Conservation (phyloP, 306 rosid species). For the Prunus salicina region DNA sequence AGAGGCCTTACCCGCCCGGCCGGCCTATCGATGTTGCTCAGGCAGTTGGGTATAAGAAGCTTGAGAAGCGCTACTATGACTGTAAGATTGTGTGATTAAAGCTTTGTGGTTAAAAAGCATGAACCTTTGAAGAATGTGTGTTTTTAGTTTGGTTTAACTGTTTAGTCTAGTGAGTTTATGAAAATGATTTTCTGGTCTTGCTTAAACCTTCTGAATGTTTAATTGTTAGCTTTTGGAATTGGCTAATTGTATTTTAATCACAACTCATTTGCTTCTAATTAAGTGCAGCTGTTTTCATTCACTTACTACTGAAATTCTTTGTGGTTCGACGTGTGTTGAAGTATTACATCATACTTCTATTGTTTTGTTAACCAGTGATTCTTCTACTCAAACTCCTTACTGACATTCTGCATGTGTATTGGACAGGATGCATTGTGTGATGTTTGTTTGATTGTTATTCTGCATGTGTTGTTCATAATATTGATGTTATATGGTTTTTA, state of each 20-base stretch:
- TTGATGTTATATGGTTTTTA: neutral
- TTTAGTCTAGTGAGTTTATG: neutral
- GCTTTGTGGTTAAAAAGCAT: neutral
- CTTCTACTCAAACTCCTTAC: neutral
- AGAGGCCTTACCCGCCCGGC: constrained; percentile 77
- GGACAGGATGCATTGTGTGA: constrained; percentile 9
- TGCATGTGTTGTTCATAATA: neutral
- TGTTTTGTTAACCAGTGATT: neutral
- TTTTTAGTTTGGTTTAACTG: neutral
- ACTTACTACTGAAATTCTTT: neutral
- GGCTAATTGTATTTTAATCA: neutral
- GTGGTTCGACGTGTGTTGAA: neutral
- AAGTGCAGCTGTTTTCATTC: neutral
- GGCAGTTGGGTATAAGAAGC: constrained; percentile 81
- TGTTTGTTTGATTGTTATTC: neutral
- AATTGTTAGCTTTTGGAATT: neutral
- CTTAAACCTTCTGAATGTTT: no score
- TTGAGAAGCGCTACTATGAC: constrained; percentile 81
- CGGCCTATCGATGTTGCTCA: constrained; percentile 92
- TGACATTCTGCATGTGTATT: neutral
- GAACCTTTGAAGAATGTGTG: constrained; percentile 1
- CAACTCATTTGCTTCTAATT: neutral
- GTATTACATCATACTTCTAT: neutral
- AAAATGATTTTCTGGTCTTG: neutral
- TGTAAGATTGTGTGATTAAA: constrained; percentile 51